Base-by-base conservation (phyloP, 2,329 filamentous ascomycete species). In the Cladosporium sp. region DNA sequence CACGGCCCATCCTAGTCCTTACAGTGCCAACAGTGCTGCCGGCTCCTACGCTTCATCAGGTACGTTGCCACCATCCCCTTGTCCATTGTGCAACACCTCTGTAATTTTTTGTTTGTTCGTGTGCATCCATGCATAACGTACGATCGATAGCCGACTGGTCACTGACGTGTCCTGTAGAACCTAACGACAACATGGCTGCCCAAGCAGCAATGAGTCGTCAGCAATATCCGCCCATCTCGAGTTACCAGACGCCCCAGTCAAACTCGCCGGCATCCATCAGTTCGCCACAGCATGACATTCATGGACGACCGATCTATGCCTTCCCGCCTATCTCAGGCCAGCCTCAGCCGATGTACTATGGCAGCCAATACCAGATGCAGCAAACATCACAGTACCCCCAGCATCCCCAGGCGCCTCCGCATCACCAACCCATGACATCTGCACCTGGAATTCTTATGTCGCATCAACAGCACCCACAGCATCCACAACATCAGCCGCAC, bases 211-310 rank as follows among this genome's bases (percentile, higher is more conserved):
- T 89, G 84, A 87, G 87, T 76, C 84, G 87, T 72, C 79, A 85
- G 69, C 78, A 83, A 56, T 97, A 96, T 77, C 93, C 93, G 72
- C 92, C 92, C 67, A 96, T 97, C 58, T 73, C 73, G 28, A 73
- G 72, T 76, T 97, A 97, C 77, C 92, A 97, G 79, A 96, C 93
- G 21, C 93, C 93, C 64, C 93, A 97, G 81, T 96, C 93, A 65
- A 96, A 94, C 79, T 97, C 94, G 64, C 94, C 94, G 58, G 92
- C 92, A 46, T 96, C 93, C 59, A 93, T 97, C 73, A 91, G 93
- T 69, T 97, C 94, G 36, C 90, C 92, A 25, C 92, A 93, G 65
- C 93, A 97, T 79, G 94, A 98, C 76, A 92, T 94, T 75, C 92
- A 96, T 81, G 84, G 82, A 65, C 86, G 93, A 71, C 89, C 88